These are phyloP conservation scores for Coleophoma eucalyptorum DNA, from an alignment of 2,329 filamentous ascomycete species.

Conservation along the genomic window DNA sequence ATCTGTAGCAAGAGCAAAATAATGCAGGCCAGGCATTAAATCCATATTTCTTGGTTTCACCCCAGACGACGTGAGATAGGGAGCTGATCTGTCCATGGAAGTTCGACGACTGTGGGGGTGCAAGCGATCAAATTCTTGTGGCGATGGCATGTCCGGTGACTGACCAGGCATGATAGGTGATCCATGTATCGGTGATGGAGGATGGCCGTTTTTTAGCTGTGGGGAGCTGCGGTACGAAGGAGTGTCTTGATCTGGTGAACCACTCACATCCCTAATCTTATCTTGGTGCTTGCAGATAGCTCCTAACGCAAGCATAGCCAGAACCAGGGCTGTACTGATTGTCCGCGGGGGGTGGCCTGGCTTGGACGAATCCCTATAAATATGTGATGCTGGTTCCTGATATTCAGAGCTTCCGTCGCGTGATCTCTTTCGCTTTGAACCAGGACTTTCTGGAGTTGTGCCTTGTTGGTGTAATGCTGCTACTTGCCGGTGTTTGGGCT, in stretches of 20 bases:
- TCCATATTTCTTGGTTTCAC: constrained; percentile 63
- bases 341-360: constrained; percentile 56
- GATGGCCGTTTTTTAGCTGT: constrained; percentile 43
- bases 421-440: constrained; percentile 26
- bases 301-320: constrained; percentile 81
- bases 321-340: constrained; percentile 75
- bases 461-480: constrained; percentile 6
- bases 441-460: constrained; percentile 25
- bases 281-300: constrained; percentile 66
- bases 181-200: constrained; percentile 49
- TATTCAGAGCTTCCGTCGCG: constrained; percentile 15
- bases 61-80: constrained; percentile 3
- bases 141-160: constrained; percentile 45
- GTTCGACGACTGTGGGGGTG: constrained; percentile 37
- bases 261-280: constrained; percentile 48
- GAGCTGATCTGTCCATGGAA: constrained; percentile 39
- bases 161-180: constrained; percentile 42
- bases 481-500: constrained; percentile 20
- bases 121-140: constrained; percentile 44
- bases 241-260: constrained; percentile 34
- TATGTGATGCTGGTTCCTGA: constrained; percentile 15
- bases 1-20: constrained; percentile 81
- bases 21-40: constrained; percentile 82
- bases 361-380: constrained; percentile 27
- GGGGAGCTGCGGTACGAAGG: constrained; percentile 17